These are phyloP conservation scores for Geotrichum phurueaensis DNA, from an alignment of 1,139 yeast genomes.

Conservation along the genomic window DNA sequence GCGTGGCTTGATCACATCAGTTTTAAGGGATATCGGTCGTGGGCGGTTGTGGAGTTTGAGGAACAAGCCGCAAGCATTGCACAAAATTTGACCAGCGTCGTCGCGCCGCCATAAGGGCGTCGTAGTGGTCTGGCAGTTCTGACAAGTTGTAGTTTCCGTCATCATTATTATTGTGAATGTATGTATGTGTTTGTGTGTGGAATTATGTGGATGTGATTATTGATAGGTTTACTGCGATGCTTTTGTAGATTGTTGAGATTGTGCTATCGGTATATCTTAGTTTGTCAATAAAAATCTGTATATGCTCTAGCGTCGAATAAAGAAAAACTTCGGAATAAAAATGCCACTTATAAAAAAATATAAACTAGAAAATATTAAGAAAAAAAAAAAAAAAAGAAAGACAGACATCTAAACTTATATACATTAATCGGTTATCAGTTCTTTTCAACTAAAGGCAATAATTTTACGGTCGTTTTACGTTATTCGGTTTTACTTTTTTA, in stretches of 20 bases:
- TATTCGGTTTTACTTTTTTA: not conserved
- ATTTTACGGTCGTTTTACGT: not conserved
- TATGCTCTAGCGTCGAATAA: not conserved
- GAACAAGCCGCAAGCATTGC: conserved; percentile 91
- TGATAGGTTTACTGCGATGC: not conserved
- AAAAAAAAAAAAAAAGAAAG: not conserved
- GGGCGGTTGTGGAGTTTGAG: conserved; percentile 86
- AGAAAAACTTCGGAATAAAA: not conserved
- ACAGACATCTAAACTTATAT: not conserved
- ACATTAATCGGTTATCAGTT: not conserved
- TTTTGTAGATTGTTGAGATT: not conserved
- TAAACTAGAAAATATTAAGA: too few species aligned
- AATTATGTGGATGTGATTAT: not conserved
- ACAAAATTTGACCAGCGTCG: conserved; percentile 84
- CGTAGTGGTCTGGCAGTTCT: conserved; percentile 83
- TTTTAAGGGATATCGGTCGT: conserved; percentile 81
- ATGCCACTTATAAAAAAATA: not conserved
- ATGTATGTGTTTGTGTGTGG: not conserved
- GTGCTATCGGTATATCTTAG: not conserved
- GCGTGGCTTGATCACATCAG: conserved; percentile 85
- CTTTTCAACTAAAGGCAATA: not conserved
- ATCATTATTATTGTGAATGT: not conserved
- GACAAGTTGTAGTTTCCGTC: conserved; percentile 54
- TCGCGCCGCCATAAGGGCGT: conserved; percentile 94
- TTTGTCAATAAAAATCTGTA: not conserved